A percentile compares a stretch with the other conserved stretches of the same genome.
These are phyloP conservation scores for Tuber melanosporum DNA, from an alignment of 495 filamentous ascomycete species.

Conservation along the genomic window DNA sequence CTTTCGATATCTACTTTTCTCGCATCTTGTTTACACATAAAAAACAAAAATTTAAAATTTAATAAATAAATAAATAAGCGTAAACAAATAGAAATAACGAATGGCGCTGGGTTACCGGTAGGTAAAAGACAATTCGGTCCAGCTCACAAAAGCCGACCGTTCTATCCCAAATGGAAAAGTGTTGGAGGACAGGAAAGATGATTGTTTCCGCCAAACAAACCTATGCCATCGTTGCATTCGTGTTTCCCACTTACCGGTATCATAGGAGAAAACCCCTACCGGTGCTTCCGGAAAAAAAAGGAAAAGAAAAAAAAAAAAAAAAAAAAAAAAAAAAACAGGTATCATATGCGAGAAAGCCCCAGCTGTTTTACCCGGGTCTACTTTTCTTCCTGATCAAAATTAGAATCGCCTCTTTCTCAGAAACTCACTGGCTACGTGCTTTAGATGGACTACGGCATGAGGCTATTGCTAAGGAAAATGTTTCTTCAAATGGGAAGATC, in stretches of 20 bases:
- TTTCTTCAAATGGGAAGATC: slow-evolving; percentile 32
- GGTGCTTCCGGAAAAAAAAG: slow-evolving; percentile 6
- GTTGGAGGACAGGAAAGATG: slow-evolving; percentile 13
- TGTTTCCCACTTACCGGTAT: background rate
- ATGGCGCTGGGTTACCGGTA: background rate
- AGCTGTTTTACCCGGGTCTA: slow-evolving; percentile 28
- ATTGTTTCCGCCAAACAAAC: background rate
- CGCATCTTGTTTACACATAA: slow-evolving; percentile 9
- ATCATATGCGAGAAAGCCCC: background rate
- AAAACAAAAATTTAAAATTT: background rate
- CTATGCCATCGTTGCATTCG: background rate
- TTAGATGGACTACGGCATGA: slow-evolving; percentile 7
- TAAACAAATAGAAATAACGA: background rate
- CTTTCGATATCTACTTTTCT: slow-evolving; percentile 17
- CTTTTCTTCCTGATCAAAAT: slow-evolving; percentile 13
- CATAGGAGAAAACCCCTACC: background rate
- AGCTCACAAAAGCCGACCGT: background rate
- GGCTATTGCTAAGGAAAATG: slow-evolving; percentile 11
- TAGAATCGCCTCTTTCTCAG: slow-evolving; percentile 17
- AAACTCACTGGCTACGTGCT: slow-evolving; percentile 8
- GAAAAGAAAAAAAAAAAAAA: background rate
- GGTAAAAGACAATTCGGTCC: background rate
- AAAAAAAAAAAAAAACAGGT: background rate
- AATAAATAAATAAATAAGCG: no score
- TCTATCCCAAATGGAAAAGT: slow-evolving; percentile 16